Percentiles rank a stretch among this genome's conserved stretches.
Conservation (phyloP, 192 early-diverging fungal species). For the Podila epigama region DNA sequence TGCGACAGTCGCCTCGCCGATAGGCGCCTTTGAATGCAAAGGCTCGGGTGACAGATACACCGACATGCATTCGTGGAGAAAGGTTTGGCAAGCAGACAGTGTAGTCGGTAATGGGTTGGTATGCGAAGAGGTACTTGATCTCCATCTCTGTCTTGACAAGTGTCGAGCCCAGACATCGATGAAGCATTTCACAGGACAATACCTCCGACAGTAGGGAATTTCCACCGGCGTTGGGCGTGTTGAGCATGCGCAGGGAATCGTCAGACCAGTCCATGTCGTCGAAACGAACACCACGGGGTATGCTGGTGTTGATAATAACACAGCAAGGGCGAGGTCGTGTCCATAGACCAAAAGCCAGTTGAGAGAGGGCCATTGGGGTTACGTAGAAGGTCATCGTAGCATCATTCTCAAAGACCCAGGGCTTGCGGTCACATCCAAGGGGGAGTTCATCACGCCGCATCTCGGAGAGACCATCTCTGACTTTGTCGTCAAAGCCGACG, state of each 20-base stretch:
- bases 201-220: conserved; percentile 55
- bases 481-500: neutral
- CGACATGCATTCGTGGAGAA: conserved; percentile 33
- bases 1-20: conserved; percentile 42
- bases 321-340: conserved; percentile 26
- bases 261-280: conserved; percentile 46
- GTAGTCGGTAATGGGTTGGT: conserved; percentile 61
- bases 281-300: conserved; percentile 22
- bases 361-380: conserved; percentile 23
- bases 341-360: conserved; percentile 24
- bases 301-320: conserved; percentile 43
- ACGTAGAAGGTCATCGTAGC: conserved; percentile 30
- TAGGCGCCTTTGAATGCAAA: conserved; percentile 51
- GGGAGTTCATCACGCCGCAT: conserved; percentile 6
- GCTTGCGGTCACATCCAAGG: conserved; percentile 29
- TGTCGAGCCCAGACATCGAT: conserved; percentile 50
- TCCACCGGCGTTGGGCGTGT: conserved; percentile 59
- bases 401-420: conserved; percentile 26
- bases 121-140: conserved; percentile 45
- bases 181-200: conserved; percentile 54
- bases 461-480: neutral
- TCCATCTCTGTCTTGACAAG: conserved; percentile 63
- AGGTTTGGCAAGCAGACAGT: conserved; percentile 39
- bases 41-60: conserved; percentile 59
- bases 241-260: conserved; percentile 41